Evolutionary conservation across 257 asterid genomes (phyloP), one percentile per base, ranked within the genome.

Genomic region (Catharanthus roseus): DNA sequence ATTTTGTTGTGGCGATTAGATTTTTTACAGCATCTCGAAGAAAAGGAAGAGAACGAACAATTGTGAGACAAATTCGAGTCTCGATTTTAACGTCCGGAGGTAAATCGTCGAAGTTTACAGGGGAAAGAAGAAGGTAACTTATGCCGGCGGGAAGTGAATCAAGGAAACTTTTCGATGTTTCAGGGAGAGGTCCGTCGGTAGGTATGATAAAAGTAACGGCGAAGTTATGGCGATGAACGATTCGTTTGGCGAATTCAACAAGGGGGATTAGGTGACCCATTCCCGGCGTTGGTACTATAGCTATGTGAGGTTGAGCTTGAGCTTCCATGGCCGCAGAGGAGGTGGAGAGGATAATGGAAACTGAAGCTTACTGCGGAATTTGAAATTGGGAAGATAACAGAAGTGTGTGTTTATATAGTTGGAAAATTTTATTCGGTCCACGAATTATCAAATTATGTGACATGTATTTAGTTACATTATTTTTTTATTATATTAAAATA

Each of bases 211-310:
- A 55, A 0, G 93, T 85, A 54, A 84, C 65, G 0, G 23, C 11
- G 8, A 67, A 29, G 4, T 84, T 74, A 86, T 88, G 90, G 54
- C 47, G 83, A 36, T 36, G 73, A 67, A 81, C 73, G 76, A 88
- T 85, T 24, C 63, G 70, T 47, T 87, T 84, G 42, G 96, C 86
- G 54, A 92, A 85, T 67, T 90, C 89, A 11, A 68, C 83, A 0
- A 87, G 63, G 15, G 96, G 96, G 81, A 90, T 88, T 31, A 90
- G 83, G 70, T 92, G 98, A 34, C 96, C 98, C 91, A 92, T 90
- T 56, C 98, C 96, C 3, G 96, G 96, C 15, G 85, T 28, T 9
- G 96, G 91, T 53, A 92, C 56, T 0, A 92, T 63, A 50, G 83
- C 89, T 65, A 92, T 80, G 75, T 85, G 90, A 39, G 86, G 75